A percentile compares a stretch with the other conserved stretches of the same genome.
phyloP scores from a whole-genome alignment of 2,329 filamentous ascomycete species.

The Mycosphaerella arachidis region DNA sequence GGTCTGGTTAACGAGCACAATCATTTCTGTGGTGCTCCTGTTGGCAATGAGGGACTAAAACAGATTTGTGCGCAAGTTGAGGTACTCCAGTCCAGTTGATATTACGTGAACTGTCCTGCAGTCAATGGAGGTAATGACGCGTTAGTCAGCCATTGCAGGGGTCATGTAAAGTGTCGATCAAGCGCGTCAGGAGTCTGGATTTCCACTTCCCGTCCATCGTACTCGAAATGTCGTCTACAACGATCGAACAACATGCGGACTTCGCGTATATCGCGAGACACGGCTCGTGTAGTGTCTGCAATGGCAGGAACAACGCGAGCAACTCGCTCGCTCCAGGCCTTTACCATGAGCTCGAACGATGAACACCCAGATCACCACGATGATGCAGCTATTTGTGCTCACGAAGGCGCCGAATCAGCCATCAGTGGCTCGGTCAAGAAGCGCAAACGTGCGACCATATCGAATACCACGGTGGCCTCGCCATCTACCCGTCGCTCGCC shows the following conservation, averaged over 20 bases:
- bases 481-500: slow-evolving; percentile 24
- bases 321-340: slow-evolving; percentile 21
- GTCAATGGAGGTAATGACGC: background rate
- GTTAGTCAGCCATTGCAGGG: background rate
- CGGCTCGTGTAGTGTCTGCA: slow-evolving; percentile 21
- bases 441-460: slow-evolving; percentile 20
- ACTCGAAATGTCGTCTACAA: background rate
- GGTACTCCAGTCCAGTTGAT: background rate
- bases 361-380: background rate
- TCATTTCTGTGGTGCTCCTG: too few species aligned
- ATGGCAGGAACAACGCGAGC: slow-evolving; percentile 11
- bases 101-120: background rate
- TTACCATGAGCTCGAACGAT: slow-evolving; percentile 11
- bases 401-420: slow-evolving; percentile 4
- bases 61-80: too few species aligned
- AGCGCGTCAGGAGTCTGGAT: background rate
- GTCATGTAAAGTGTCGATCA: background rate
- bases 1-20: too few species aligned
- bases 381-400: slow-evolving; percentile 14
- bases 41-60: too few species aligned
- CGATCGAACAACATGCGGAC: slow-evolving; percentile 39
- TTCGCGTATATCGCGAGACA: slow-evolving; percentile 23
- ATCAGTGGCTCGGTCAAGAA: slow-evolving; percentile 17
- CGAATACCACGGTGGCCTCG: slow-evolving; percentile 10
- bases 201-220: background rate